phyloP scores from a whole-genome alignment of 345 rosid species.

The Adansonia digitata region DNA sequence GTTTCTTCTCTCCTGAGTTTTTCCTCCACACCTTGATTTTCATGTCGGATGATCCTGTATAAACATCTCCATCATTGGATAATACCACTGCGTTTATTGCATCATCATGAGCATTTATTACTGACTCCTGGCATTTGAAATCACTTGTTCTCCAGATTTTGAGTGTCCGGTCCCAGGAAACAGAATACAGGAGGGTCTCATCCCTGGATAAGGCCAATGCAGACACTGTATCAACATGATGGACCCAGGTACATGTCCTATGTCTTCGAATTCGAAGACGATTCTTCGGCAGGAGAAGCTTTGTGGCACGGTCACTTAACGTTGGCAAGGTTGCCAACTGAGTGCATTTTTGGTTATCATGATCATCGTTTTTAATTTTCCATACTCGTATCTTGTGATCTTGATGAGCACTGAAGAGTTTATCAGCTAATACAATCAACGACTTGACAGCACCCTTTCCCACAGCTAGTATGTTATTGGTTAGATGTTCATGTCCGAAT shows the following conservation, averaged over 20 bases:
- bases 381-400: constrained; percentile 92
- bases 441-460: constrained; percentile 78
- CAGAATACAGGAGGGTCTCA: constrained; percentile 68
- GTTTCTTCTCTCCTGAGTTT: constrained; percentile 41
- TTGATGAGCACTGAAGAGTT: constrained; percentile 86
- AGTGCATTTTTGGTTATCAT: constrained; percentile 38
- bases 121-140: constrained; percentile 76
- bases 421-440: constrained; percentile 52
- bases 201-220: constrained; percentile 67
- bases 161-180: constrained; percentile 88
- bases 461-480: constrained; percentile 27
- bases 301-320: constrained; percentile 57
- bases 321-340: constrained; percentile 82
- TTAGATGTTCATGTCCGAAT: constrained; percentile 13
- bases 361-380: constrained; percentile 46
- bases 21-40: constrained; percentile 76
- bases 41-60: constrained; percentile 81
- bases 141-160: constrained; percentile 77
- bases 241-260: constrained; percentile 70
- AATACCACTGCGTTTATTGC: constrained; percentile 72
- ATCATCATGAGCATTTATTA: constrained; percentile 71
- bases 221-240: constrained; percentile 76
- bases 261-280: constrained; percentile 68
- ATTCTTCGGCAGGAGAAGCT: constrained; percentile 49
- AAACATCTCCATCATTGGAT: constrained; percentile 53